Conservation (phyloP, 176 grass and related monocot genomes). For the Oryza australiensis region DNA sequence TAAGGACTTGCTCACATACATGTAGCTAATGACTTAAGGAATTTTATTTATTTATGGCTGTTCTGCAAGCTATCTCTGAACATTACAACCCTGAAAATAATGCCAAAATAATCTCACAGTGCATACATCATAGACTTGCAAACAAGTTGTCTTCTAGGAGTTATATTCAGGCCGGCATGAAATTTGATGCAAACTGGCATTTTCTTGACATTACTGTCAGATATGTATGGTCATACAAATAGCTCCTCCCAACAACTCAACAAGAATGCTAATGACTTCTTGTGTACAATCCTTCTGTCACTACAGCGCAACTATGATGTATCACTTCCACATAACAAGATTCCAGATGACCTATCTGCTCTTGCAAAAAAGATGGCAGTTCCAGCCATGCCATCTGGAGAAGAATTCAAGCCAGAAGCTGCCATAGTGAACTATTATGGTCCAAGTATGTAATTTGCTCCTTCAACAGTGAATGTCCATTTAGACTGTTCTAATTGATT, state of each 20-base stretch:
- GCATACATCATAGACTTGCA: neutral
- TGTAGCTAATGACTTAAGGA: neutral
- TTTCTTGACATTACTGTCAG: neutral
- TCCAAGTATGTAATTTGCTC: constrained; percentile 60
- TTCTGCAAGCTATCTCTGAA: neutral
- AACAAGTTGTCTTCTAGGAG: neutral
- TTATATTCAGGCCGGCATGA: neutral
- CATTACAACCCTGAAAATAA: neutral
- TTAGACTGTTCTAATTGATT: neutral
- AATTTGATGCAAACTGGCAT: neutral
- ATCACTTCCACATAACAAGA: constrained; percentile 74
- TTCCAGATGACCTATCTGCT: constrained; percentile 62
- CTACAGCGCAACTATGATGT: constrained; percentile 85
- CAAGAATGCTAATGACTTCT: neutral
- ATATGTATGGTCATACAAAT: neutral
- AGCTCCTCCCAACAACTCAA: neutral
- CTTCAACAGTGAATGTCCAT: neutral
- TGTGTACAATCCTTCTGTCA: constrained; percentile 16
- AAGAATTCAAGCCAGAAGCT: constrained; percentile 78
- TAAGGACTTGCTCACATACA: neutral
- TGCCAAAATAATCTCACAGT: neutral
- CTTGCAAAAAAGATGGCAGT: constrained; percentile 73
- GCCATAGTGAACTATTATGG: constrained; percentile 94
- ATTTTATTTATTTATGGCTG: neutral
- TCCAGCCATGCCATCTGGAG: constrained; percentile 67